Base-by-base conservation (phyloP, 2,329 filamentous ascomycete species). In the Pleoardoris graminearum region DNA sequence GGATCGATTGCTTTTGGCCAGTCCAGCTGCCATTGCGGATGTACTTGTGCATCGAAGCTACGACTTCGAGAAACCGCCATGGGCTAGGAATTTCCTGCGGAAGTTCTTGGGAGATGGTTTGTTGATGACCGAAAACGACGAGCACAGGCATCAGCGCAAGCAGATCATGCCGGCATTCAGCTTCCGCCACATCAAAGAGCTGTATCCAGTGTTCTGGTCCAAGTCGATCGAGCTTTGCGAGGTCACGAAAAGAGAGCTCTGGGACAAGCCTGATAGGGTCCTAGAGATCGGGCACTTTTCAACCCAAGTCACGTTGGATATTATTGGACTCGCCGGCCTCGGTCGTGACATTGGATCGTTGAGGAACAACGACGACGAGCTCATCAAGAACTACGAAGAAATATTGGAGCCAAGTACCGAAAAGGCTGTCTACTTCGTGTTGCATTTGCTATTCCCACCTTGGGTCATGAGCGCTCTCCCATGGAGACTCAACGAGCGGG, bases 161-260 rank as follows among this genome's bases (percentile, higher is more conserved):
- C 85, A 87, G 52, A 82, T 96, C 16, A 84, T 87, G 76, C 91
- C 91, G 0, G 89, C 90, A 1, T 96, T 96, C 71, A 81, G 85
- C n/a, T 95, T 90, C 67, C 83, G 91, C 19, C 89, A 95, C 64
- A 79, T 96, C 69, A 95, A 94, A 68, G 83, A 93, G 53, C 76
- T 96, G 12, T 94, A 95, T 63, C 87, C 90, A 0, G 76, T 88
- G 5, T 96, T 97, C 72, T 96, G 91, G 91, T 65, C 75, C 17
- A 96, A 95, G 74, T 82, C 86, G 0, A 73, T 81, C 7, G 86
- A 93, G 68, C 82, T 87, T 62, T 84, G 86, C 5, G 73, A 82
- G 17, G 80, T 81, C 44, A 86, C 96, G 70, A 80, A 78, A 1
- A 70, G 75, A 7, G 72, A 80, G 22, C 68, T 84, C n/a, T 51